Percentiles rank a stretch among this genome's conserved stretches.
Conservation (phyloP, 352 stramenopile genomes). For the Halophytophthora batemanensis region DNA sequence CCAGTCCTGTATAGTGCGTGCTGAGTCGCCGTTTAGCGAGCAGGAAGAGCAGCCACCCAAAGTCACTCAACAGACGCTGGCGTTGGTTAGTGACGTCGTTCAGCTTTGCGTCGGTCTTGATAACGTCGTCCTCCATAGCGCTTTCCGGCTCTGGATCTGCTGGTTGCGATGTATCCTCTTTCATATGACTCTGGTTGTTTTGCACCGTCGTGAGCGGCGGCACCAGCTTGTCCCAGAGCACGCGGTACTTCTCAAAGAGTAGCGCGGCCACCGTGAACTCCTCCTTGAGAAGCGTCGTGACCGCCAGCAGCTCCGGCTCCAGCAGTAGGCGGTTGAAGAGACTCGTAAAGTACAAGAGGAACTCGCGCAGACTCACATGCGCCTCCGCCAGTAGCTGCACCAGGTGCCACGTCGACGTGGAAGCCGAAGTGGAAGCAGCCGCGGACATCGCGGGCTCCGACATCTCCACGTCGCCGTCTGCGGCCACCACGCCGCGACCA, state of each 20-base stretch:
- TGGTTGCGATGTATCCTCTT: neutral
- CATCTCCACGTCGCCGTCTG: neutral
- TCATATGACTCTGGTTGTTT: conserved; percentile 7
- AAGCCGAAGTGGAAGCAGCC: neutral
- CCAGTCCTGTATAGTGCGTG: conserved; percentile 51
- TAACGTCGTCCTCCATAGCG: conserved; percentile 12
- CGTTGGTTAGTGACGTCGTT: conserved; percentile 9
- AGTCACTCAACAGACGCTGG: conserved; percentile 48
- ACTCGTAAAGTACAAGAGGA: conserved; percentile 70
- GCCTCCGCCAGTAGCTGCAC: conserved; percentile 42
- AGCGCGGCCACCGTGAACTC: conserved; percentile 73
- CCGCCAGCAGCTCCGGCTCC: conserved; percentile 61
- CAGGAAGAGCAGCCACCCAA: conserved; percentile 77
- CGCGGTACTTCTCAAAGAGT: conserved; percentile 75
- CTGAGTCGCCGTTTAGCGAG: conserved; percentile 46
- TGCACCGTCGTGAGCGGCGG: conserved; percentile 1
- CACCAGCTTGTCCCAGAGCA: conserved; percentile 51
- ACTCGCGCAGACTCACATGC: conserved; percentile 55
- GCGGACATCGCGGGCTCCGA: neutral
- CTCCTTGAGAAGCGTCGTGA: conserved; percentile 76
- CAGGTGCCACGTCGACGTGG: conserved; percentile 26
- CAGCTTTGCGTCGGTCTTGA: conserved; percentile 6
- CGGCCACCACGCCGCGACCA: neutral
- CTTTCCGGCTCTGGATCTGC: conserved; percentile 25
- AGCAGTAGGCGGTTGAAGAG: conserved; percentile 80